phyloP scores from a whole-genome alignment of 1,284 basidiomycete genomes.

The Marasmius oreades region DNA sequence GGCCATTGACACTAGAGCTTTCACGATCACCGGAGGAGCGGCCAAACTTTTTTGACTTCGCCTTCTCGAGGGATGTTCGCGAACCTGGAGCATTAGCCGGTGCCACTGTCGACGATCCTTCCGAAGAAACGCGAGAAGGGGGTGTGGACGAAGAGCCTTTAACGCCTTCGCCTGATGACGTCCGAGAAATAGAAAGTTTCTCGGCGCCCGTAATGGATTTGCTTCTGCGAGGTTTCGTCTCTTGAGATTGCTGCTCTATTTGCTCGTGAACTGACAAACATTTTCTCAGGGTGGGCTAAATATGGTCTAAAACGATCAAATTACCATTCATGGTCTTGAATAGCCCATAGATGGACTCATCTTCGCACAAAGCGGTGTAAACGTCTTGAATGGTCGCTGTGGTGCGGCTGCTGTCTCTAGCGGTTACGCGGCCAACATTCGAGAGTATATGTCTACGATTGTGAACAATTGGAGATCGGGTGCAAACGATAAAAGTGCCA shows the following conservation, averaged over 20 bases:
- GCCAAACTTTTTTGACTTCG: conserved; percentile 55
- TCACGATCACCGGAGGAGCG: conserved; percentile 42
- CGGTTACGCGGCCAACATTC: conserved; percentile 78
- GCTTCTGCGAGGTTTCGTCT: conserved; percentile 56
- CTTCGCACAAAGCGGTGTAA: conserved; percentile 84
- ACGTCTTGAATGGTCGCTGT: conserved; percentile 76
- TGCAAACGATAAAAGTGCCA: conserved; percentile 3
- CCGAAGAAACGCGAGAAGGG: conserved; percentile 34
- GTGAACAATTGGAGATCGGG: conserved; percentile 3
- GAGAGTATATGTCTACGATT: conserved; percentile 73
- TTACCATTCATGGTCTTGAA: conserved; percentile 86
- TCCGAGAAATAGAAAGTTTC: conserved; percentile 34
- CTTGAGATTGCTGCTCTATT: conserved; percentile 65
- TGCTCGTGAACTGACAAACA: conserved; percentile 62
- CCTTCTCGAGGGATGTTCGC: conserved; percentile 58
- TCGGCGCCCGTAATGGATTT: conserved; percentile 60
- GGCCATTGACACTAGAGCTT: conserved; percentile 34
- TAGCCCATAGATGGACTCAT: conserved; percentile 76
- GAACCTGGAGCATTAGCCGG: conserved; percentile 25
- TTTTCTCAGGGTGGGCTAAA: conserved; percentile 6
- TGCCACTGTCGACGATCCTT: conserved; percentile 28
- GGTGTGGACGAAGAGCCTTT: conserved; percentile 21
- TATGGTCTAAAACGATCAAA: conserved; percentile 16
- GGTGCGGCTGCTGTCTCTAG: conserved; percentile 79
- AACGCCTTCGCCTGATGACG: conserved; percentile 36